Percentiles rank a stretch among this genome's conserved stretches.
Conservation (phyloP, 179 eudicot species). For the Spinacia oleracea region DNA sequence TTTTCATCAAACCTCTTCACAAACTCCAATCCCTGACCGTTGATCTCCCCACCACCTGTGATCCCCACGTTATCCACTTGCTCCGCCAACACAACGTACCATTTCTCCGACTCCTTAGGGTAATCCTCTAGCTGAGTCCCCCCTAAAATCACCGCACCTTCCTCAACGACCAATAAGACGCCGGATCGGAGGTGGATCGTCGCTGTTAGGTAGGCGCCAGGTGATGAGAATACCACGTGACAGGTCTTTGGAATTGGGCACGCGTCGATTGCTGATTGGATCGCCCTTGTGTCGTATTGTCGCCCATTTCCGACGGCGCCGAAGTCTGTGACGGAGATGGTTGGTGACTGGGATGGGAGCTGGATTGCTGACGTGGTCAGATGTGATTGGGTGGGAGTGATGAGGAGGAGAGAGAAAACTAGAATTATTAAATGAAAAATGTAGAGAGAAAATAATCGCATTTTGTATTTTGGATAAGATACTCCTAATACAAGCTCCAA, state of each 20-base stretch:
- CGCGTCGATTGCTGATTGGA: conserved; percentile 84
- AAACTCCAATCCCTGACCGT: conserved; percentile 81
- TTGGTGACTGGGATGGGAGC: conserved; percentile 10
- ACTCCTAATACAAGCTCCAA: background rate
- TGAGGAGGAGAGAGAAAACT: conserved; percentile 23
- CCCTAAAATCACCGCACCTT: conserved; percentile 59
- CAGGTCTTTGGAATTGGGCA: conserved; percentile 52
- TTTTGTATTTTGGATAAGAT: conserved; percentile 2
- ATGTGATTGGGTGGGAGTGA: conserved; percentile 28
- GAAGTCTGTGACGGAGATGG: conserved; percentile 68
- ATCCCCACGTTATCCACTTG: conserved; percentile 76
- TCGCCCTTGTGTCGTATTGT: conserved; percentile 67
- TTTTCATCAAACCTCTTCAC: conserved; percentile 66
- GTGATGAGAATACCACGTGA: conserved; percentile 65
- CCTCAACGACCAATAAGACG: conserved; percentile 52
- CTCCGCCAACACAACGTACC: conserved; percentile 95
- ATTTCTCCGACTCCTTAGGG: conserved; percentile 44
- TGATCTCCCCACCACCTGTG: conserved; percentile 84
- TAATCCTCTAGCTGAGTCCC: conserved; percentile 68
- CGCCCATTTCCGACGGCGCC: conserved; percentile 70
- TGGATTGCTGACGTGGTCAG: conserved; percentile 32
- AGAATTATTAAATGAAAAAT: background rate
- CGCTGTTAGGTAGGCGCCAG: conserved; percentile 71
- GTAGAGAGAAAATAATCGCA: conserved; percentile 11
- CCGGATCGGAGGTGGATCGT: conserved; percentile 67